A percentile compares a stretch with the other conserved stretches of the same genome.
These are phyloP conservation scores for Umbilicus rupestris DNA, from an alignment of 164 flowering plant genomes.

Conservation along the genomic window DNA sequence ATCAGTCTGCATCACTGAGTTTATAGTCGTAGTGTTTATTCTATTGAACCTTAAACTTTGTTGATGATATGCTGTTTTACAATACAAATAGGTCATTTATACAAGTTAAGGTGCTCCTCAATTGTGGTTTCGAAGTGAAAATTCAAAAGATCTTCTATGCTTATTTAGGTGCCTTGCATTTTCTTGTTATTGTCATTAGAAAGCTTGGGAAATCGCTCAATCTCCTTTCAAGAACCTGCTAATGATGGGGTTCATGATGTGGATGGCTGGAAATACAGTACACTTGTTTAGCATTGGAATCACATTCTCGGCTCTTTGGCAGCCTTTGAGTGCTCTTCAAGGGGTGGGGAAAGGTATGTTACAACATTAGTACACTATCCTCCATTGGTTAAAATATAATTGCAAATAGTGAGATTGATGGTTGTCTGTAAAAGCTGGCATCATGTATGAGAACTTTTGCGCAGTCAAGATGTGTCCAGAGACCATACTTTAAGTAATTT, in stretches of 20 bases:
- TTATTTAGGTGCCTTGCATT: neutral
- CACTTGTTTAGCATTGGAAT: slow-evolving; percentile 97
- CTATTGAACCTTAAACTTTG: neutral
- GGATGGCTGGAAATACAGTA: slow-evolving; percentile 99
- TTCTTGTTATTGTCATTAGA: slow-evolving; percentile 37
- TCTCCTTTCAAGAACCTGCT: slow-evolving; percentile 87
- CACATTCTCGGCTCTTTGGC: slow-evolving; percentile 98
- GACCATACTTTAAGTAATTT: neutral
- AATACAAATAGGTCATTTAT: neutral
- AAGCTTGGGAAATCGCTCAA: slow-evolving; percentile 99
- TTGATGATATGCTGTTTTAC: neutral
- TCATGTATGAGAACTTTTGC: no score
- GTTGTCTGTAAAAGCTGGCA: neutral
- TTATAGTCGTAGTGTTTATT: neutral
- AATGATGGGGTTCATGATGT: slow-evolving; percentile 99
- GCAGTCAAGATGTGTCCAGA: neutral
- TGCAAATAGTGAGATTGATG: neutral
- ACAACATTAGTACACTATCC: neutral
- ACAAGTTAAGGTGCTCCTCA: neutral
- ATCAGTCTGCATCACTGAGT: no score
- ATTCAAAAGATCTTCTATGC: neutral
- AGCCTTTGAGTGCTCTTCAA: slow-evolving; percentile 92
- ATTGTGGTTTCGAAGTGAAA: neutral
- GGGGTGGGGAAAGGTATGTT: slow-evolving; percentile 85
- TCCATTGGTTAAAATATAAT: neutral